Percentiles rank a stretch among this genome's conserved stretches.
phyloP scores from a whole-genome alignment of 306 rosid species.

The Hylodesmum podocarpum region DNA sequence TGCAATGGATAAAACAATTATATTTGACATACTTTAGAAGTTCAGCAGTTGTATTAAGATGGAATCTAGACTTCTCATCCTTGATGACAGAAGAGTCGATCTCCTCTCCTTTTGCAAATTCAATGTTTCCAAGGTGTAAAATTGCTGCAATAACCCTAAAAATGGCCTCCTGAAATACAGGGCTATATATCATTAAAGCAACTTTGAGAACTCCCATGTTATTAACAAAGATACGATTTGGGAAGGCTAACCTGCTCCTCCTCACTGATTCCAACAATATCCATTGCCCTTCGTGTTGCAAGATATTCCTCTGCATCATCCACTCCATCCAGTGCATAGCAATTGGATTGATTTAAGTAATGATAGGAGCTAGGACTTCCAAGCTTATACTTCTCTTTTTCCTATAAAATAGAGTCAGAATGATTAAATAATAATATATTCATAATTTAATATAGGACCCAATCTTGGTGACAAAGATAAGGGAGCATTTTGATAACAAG shows the following conservation, averaged over 20 bases:
- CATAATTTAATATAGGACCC: constrained; percentile 2
- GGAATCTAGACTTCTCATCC: constrained; percentile 92
- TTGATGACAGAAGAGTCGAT: constrained; percentile 92
- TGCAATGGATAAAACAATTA: constrained; percentile 22
- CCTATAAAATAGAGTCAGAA: constrained; percentile 48
- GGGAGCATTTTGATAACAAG: constrained; percentile 25
- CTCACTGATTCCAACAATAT: constrained; percentile 96
- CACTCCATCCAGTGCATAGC: constrained; percentile 86
- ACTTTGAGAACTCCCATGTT: background rate
- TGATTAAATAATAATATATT: background rate
- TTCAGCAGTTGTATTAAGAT: constrained; percentile 88
- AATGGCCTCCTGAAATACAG: constrained; percentile 79
- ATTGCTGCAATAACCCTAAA: constrained; percentile 95
- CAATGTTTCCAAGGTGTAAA: constrained; percentile 96
- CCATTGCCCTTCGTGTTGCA: constrained; percentile 99
- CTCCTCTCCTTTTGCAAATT: constrained; percentile 93
- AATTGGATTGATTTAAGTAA: constrained; percentile 90
- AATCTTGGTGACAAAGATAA: constrained; percentile 10
- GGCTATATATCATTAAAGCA: constrained; percentile 34
- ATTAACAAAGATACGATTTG: constrained; percentile 19
- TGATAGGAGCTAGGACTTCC: constrained; percentile 85
- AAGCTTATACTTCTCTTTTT: constrained; percentile 79
- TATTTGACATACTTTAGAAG: constrained; percentile 64
- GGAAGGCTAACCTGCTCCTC: constrained; percentile 80
- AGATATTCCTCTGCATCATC: constrained; percentile 91